phyloP scores from a whole-genome alignment of 176 grass and related monocot species.

The Saccharum spontaneum region DNA sequence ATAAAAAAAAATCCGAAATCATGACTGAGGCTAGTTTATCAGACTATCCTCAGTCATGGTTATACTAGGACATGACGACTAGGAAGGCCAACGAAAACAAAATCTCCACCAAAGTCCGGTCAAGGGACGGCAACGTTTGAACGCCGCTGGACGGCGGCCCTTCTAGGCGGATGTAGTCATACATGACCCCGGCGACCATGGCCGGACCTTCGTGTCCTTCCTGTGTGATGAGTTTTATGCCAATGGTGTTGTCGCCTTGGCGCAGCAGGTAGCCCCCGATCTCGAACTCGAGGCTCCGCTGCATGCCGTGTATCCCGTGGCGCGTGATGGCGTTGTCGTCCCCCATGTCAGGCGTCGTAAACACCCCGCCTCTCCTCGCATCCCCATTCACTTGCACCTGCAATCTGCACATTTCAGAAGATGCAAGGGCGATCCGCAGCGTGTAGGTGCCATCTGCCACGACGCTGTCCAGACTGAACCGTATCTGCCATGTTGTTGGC shows the following conservation, averaged over 20 bases:
- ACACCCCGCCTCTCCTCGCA: neutral
- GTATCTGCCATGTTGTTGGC: constrained; percentile 54
- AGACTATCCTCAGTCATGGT: too few relatives aligned
- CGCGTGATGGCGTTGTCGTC: constrained; percentile 66
- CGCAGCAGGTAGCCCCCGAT: constrained; percentile 37
- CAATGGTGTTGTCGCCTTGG: constrained; percentile 48
- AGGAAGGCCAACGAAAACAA: neutral
- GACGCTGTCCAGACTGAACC: constrained; percentile 35
- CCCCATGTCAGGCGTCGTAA: constrained; percentile 47
- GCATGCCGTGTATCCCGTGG: constrained; percentile 45
- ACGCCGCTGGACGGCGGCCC: constrained; percentile 21
- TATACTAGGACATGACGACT: too few relatives aligned
- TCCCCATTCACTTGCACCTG: constrained; percentile 17
- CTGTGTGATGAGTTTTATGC: constrained; percentile 34
- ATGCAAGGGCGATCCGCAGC: constrained; percentile 47
- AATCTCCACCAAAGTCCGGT: too few relatives aligned
- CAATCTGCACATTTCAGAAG: constrained; percentile 44
- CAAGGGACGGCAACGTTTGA: too few relatives aligned
- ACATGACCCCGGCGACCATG: constrained; percentile 48
- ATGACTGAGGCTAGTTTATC: too few relatives aligned
- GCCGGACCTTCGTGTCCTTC: neutral
- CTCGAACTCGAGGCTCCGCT: constrained; percentile 48
- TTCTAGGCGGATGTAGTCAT: constrained; percentile 64
- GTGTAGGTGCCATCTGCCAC: constrained; percentile 31
- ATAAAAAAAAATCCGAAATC: too few relatives aligned